Base-by-base conservation (phyloP, 768 basidiomycete species). In the Pleurotus platypus region DNA sequence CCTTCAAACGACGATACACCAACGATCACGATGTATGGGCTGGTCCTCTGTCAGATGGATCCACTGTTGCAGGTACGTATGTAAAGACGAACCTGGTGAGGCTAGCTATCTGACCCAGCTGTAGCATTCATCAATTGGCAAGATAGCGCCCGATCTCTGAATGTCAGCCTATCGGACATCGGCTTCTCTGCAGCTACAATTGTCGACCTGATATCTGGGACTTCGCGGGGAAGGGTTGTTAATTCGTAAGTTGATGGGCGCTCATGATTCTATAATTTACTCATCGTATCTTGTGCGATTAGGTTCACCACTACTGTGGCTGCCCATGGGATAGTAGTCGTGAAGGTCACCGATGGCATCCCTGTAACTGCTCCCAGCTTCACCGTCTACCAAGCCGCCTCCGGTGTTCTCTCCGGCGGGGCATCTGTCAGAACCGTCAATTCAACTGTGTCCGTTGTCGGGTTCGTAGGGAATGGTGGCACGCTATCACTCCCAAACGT, bases 1-100 rank as follows among this genome's bases (percentile, higher is more conserved):
- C 56, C 24, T 78, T 79, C 67, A 76, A 67, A 61, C 74, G 78
- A 46, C 74, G 79, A 46, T 79, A 79, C 60, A 75, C 76, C 0
- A 77, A 78, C 60, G 79, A 79, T 57, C 70, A 75, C 55, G 79
- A 80, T 60, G 74, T 79, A 11, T 80, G 77, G 77, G 67, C 75
- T 42, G 78, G 79, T 2, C 76, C 76, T n/a, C 58, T 80, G 22
- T 67, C 75, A 22, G 78, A 79, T 64, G 78, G 77, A 24, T 78
- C 77, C 4, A 78, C 72, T 22, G 75, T 76, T 53, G 79, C 73
- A 56, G 66, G 78, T 77, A 58, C 40, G 72, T 64, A 3, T 42
- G 38, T 35, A 9, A 11, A 35, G 4, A 35, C 30, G 1, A n/a
- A 50, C 38, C 30, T 15, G 45, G 46, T 30, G 26, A 5, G 47